Conservation (phyloP, 1,284 basidiomycete genomes). For the Mrakiaceae sp. region DNA sequence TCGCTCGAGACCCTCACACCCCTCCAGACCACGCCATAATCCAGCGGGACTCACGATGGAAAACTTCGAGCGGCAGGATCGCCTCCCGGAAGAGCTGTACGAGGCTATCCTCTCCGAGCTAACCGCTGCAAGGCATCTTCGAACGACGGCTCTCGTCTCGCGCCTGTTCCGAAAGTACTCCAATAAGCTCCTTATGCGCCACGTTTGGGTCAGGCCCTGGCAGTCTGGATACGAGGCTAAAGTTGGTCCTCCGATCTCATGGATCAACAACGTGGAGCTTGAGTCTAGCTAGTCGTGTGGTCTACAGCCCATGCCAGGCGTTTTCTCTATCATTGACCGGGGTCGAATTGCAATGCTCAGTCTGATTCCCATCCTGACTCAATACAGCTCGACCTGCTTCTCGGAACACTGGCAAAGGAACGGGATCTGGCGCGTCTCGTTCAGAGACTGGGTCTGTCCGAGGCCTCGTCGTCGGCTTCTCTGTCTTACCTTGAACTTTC, state of each 20-base stretch:
- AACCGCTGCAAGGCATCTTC: not conserved
- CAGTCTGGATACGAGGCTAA: conserved; percentile 2
- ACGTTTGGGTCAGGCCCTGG: conserved; percentile 14
- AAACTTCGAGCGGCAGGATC: too few species aligned
- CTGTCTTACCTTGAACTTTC: not conserved
- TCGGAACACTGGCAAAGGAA: conserved; percentile 2
- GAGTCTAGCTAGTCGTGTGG: not conserved
- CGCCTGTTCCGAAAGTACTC: not conserved
- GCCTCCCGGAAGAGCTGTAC: conserved; percentile 4
- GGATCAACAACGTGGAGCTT: not conserved
- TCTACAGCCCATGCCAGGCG: not conserved
- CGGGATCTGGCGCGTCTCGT: not conserved
- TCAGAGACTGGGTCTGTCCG: not conserved
- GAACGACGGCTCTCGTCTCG: not conserved
- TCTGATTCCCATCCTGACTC: too few species aligned
- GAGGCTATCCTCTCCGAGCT: conserved; percentile 3
- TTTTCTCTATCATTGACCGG: not conserved
- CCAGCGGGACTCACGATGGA: too few species aligned
- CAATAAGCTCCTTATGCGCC: not conserved
- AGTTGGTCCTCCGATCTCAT: not conserved
- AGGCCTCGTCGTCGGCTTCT: too few species aligned
- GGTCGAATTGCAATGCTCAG: too few species aligned
- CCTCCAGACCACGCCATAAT: too few species aligned
- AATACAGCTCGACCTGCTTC: conserved; percentile 6
- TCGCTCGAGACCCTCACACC: too few species aligned